These are phyloP conservation scores for Penicillium crystallinum DNA, from an alignment of 495 filamentous ascomycete genomes.

Conservation along the genomic window DNA sequence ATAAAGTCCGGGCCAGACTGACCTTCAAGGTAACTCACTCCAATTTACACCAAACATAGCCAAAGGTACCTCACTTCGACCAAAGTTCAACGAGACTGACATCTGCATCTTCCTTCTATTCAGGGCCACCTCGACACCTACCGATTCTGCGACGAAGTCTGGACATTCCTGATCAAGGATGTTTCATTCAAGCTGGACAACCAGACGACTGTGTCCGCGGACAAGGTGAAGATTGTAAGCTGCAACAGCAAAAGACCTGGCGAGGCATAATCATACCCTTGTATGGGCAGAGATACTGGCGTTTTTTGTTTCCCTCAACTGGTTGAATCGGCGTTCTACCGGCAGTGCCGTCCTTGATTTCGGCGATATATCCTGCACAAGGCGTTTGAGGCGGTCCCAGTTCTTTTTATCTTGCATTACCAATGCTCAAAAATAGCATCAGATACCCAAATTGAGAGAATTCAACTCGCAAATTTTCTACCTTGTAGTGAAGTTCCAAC, in stretches of 20 bases:
- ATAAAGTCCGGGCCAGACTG: constrained; percentile 85
- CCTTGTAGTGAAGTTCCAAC: not conserved
- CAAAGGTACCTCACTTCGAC: not conserved
- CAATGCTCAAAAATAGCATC: constrained; percentile 9
- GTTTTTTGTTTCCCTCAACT: constrained; percentile 8
- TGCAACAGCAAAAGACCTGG: constrained; percentile 85
- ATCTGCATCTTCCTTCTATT: not conserved
- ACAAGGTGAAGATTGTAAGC: constrained; percentile 96
- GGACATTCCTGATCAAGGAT: constrained; percentile 99
- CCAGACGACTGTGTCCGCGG: constrained; percentile 56
- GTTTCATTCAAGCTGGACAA: constrained; percentile 96
- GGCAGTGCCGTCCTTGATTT: constrained; percentile 10
- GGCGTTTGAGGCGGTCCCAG: constrained; percentile 11
- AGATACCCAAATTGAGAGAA: constrained; percentile 21
- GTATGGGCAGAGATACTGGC: constrained; percentile 3
- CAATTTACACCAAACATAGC: not conserved
- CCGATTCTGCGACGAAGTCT: constrained; percentile 99
- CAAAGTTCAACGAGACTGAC: constrained; percentile 11
- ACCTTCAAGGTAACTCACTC: constrained; percentile 81
- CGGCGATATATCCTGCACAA: constrained; percentile 2
- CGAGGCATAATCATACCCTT: constrained; percentile 44
- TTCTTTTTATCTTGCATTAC: constrained; percentile 8
- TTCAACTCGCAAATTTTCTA: not conserved
- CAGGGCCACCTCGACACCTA: constrained; percentile 98
- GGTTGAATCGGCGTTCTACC: constrained; percentile 20